Evolutionary conservation across 768 basidiomycete species (phyloP), one percentile per base, ranked within the genome.

Genomic region (Lentinula sp.): DNA sequence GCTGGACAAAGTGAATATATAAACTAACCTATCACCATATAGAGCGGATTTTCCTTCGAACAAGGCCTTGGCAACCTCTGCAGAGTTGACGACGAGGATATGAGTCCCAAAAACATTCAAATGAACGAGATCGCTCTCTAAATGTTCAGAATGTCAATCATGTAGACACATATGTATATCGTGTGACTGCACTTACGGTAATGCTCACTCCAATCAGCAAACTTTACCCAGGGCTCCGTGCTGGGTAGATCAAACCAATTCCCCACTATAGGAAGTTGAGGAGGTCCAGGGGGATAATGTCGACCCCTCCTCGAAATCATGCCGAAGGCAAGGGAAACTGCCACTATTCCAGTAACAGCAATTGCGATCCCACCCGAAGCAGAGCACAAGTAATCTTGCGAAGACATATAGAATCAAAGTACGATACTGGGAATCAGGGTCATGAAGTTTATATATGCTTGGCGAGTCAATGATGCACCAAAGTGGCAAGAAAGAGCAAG

Each of bases 171-270:
- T 15, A 18, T 41, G 15, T 2, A 39, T 23, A 45, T 32, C 9
- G 6, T 56, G 4, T 49, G 23, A 20, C 18, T 12, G 28, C 33
- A 50, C 61, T 5, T 13, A 66, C 77, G 74, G 50, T 72, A 79
- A 65, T 70, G 66, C 41, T 67, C 61, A 41, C 70, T 74, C 76
- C 76, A 79, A n/a, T 72, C 65, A 3, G 69, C 15, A 55, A 76
- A 77, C 18, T 70, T 68, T 61, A 76, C 61, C 75, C 76, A 79
- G 15, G 68, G 72, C 28, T 74, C 75, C 28, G 66, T 54, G 20
- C 66, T 68, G 35, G 77, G 77, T 65, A 79, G 67, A 37, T 74
- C 72, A 4, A 74, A 67, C n/a, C 76, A 62, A 58, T 78, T 78
- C 1, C 77, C 77, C 18, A 78, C n/a, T 13, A 79, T 51, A 4